Conservation (phyloP, 768 basidiomycete genomes). For the Suillus brevipes region DNA sequence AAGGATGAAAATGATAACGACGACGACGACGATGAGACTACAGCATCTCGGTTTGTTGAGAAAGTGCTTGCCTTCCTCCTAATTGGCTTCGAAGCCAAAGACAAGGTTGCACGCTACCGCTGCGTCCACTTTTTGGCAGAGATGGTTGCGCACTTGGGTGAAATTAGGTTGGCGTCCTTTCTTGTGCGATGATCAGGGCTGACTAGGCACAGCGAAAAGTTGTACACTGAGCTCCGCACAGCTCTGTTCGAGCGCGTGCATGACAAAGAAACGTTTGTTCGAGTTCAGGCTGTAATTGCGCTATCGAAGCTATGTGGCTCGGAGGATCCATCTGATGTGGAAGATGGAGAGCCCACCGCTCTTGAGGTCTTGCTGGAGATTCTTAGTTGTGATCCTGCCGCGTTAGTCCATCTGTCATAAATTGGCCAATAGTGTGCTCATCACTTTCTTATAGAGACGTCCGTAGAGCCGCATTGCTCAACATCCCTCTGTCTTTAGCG, state of each 20-base stretch:
- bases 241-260: conserved; percentile 68
- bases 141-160: conserved; percentile 78
- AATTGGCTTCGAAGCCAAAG: conserved; percentile 79
- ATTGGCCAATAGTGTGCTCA: background rate
- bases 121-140: conserved; percentile 75
- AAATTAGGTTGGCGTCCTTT: conserved; percentile 69
- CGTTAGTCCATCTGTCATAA: conserved; percentile 40
- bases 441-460: conserved; percentile 63
- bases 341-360: conserved; percentile 46
- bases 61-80: conserved; percentile 71
- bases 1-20: conserved; percentile 35
- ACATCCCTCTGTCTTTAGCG: conserved; percentile 55
- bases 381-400: conserved; percentile 69
- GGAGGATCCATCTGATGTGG: conserved; percentile 61
- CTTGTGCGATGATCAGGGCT: background rate
- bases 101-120: conserved; percentile 84
- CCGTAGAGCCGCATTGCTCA: conserved; percentile 74
- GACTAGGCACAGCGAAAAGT: conserved; percentile 59
- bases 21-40: conserved; percentile 62
- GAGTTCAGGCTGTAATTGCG: conserved; percentile 78
- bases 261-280: conserved; percentile 78
- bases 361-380: conserved; percentile 65
- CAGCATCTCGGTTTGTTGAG: conserved; percentile 66
- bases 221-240: conserved; percentile 61
- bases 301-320: conserved; percentile 74